Conservation (phyloP, 2,329 filamentous ascomycete species). For the Calonectria fujianensis region DNA sequence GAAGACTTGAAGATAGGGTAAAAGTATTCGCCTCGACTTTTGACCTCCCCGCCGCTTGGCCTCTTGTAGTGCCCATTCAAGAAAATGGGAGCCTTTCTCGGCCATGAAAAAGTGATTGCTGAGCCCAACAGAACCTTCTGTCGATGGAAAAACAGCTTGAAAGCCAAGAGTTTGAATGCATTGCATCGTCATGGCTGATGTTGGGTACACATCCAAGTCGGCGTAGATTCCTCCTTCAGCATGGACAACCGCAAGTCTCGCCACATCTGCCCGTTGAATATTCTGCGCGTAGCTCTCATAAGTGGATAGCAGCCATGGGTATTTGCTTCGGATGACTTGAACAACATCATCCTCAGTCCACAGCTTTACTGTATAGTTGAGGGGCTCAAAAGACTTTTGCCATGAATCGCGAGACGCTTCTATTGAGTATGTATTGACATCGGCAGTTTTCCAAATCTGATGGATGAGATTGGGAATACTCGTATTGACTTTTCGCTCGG, state of each 20-base stretch:
- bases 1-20: conserved; percentile 6
- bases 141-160: neutral
- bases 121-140: neutral
- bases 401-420: conserved; percentile 11
- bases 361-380: neutral
- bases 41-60: neutral
- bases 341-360: conserved; percentile 14
- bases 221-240: conserved; percentile 9
- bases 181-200: neutral
- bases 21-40: neutral
- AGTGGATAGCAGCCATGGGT: neutral
- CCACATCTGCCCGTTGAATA: conserved; percentile 12
- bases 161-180: neutral
- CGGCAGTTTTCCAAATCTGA: conserved; percentile 6
- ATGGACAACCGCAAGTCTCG: neutral
- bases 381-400: neutral
- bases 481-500: neutral
- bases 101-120: conserved; percentile 14
- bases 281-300: conserved; percentile 2
- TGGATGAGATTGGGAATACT: conserved; percentile 6
- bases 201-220: conserved; percentile 1
- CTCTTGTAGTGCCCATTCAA: conserved; percentile 6
- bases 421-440: neutral
- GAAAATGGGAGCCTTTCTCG: neutral
- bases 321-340: neutral